Percentiles rank a stretch among this genome's conserved stretches.
Conservation (phyloP, 2,329 filamentous ascomycete genomes). For the Colletotrichum navitas region DNA sequence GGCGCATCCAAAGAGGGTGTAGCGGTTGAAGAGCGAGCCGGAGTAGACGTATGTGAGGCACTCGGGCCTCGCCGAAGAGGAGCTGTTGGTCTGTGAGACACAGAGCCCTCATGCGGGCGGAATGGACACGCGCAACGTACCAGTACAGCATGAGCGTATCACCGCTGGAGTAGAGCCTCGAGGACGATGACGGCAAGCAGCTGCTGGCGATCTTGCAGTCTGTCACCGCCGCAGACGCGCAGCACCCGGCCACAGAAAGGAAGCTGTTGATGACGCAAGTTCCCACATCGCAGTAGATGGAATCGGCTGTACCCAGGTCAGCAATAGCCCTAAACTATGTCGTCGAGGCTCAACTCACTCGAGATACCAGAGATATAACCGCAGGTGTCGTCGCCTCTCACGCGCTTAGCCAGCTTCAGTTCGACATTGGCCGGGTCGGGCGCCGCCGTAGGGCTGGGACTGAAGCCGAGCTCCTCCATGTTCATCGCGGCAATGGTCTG, state of each 20-base stretch:
- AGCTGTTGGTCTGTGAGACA: slow-evolving; percentile 39
- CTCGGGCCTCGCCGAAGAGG: slow-evolving; percentile 44
- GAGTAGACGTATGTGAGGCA: slow-evolving; percentile 50
- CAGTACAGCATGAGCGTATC: slow-evolving; percentile 50
- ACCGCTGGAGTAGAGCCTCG: slow-evolving; percentile 42
- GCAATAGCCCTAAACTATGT: slow-evolving; percentile 28
- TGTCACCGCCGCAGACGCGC: slow-evolving; percentile 46
- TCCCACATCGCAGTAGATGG: slow-evolving; percentile 48
- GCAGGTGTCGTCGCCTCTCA: slow-evolving; percentile 49
- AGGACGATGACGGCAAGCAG: slow-evolving; percentile 48
- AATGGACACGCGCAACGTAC: slow-evolving; percentile 43
- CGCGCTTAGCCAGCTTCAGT: slow-evolving; percentile 44
- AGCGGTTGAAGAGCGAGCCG: slow-evolving; percentile 44
- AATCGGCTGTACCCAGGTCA: slow-evolving; percentile 28
- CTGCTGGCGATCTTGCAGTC: slow-evolving; percentile 44
- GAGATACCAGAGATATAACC: slow-evolving; percentile 48
- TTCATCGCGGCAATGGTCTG: slow-evolving; percentile 46
- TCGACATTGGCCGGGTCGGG: slow-evolving; percentile 37
- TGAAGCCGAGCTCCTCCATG: slow-evolving; percentile 41
- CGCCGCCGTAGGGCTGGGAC: slow-evolving; percentile 42
- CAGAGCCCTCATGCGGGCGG: background rate
- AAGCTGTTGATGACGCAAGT: slow-evolving; percentile 49
- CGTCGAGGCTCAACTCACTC: slow-evolving; percentile 40
- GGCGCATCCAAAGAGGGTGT: slow-evolving; percentile 50
- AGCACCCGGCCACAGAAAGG: slow-evolving; percentile 50